These are phyloP conservation scores for Russula virescens DNA, from an alignment of 768 basidiomycete species.

Conservation along the genomic window DNA sequence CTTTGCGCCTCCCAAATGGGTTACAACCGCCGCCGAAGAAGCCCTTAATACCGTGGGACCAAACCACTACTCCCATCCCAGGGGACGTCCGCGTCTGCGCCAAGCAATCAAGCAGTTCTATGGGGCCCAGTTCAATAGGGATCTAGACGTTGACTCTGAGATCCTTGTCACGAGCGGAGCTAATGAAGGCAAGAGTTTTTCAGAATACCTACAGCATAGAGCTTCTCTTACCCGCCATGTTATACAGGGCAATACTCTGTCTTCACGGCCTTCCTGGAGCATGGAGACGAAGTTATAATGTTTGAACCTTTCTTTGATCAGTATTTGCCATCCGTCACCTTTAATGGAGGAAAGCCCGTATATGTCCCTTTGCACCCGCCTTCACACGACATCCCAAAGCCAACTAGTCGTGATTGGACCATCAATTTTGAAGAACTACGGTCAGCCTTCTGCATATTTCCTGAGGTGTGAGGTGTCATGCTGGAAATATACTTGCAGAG, in stretches of 20 bases:
- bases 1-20: constrained; percentile 78
- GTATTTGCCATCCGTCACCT: constrained; percentile 86
- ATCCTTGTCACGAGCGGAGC: constrained; percentile 95
- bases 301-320: constrained; percentile 99
- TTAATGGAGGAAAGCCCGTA: constrained; percentile 90
- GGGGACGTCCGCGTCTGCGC: constrained; percentile 80
- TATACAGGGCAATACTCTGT: constrained; percentile 84
- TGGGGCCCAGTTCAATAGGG: constrained; percentile 55
- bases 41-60: constrained; percentile 56
- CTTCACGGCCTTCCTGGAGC: constrained; percentile 85
- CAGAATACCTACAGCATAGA: neutral
- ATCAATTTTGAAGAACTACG: constrained; percentile 86
- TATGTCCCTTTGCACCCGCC: constrained; percentile 95
- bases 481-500: constrained; percentile 37
- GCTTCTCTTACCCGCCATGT: constrained; percentile 9
- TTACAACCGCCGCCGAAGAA: constrained; percentile 63
- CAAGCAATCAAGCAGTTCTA: constrained; percentile 84
- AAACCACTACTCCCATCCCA: constrained; percentile 91
- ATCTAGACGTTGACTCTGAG: constrained; percentile 78
- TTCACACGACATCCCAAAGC: constrained; percentile 37
- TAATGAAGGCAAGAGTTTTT: constrained; percentile 68
- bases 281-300: constrained; percentile 96
- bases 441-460: constrained; percentile 34
- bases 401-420: constrained; percentile 75
- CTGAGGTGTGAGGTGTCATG: neutral